phyloP scores from a whole-genome alignment of 768 basidiomycete species.

The Pholiota conissans region DNA sequence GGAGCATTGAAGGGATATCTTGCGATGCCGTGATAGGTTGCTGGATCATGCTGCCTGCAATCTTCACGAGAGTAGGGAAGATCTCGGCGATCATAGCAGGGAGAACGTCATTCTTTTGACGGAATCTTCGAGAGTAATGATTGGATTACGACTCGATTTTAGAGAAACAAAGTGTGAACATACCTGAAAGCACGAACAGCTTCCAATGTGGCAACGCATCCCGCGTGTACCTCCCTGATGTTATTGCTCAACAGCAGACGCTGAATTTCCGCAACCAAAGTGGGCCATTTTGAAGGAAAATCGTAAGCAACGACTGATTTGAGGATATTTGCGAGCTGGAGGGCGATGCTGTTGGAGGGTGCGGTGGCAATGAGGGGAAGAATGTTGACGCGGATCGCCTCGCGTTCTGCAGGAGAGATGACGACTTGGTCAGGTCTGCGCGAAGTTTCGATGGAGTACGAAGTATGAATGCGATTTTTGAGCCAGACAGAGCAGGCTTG shows the following conservation, averaged over 20 bases:
- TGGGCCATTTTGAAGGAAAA: conserved; percentile 78
- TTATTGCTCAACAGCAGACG: conserved; percentile 60
- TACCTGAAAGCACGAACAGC: conserved; percentile 76
- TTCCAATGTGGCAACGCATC: conserved; percentile 77
- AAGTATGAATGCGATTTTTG: conserved; percentile 81
- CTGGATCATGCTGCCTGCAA: conserved; percentile 69
- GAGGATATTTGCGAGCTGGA: conserved; percentile 74
- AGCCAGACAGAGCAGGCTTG: conserved; percentile 87
- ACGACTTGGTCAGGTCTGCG: conserved; percentile 60
- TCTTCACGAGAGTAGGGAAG: conserved; percentile 75
- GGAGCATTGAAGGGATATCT: conserved; percentile 82
- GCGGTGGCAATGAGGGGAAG: conserved; percentile 70
- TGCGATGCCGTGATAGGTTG: conserved; percentile 61
- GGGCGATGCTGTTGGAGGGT: conserved; percentile 63
- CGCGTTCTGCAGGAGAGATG: conserved; percentile 69
- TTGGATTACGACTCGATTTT: conserved; percentile 1
- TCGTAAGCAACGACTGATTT: conserved; percentile 76
- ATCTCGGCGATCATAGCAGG: conserved; percentile 58
- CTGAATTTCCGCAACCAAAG: conserved; percentile 66
- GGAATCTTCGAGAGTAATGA: conserved; percentile 50
- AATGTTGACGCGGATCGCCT: conserved; percentile 67
- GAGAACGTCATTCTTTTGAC: conserved; percentile 60
- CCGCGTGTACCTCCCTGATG: conserved; percentile 76
- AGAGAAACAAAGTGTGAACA: not conserved
- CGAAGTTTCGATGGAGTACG: conserved; percentile 54